Conservation (phyloP, 257 asterid species). For the Cordia subcordata region DNA sequence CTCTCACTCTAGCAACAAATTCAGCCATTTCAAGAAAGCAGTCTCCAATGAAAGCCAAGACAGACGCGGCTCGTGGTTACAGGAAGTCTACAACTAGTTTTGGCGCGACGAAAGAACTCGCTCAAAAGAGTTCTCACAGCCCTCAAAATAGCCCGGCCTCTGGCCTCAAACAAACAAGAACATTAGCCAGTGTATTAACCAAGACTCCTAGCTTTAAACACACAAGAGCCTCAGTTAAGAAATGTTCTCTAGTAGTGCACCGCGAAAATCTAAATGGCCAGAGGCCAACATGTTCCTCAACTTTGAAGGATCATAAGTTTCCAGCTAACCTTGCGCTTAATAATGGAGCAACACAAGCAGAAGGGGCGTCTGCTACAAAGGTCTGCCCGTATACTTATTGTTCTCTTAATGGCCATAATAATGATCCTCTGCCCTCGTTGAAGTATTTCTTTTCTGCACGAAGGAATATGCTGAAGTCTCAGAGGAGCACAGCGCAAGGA, state of each 20-base stretch:
- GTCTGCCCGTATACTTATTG: slow-evolving; percentile 84
- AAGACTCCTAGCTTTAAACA: slow-evolving; percentile 65
- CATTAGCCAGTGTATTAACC: slow-evolving; percentile 24
- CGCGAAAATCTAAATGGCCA: slow-evolving; percentile 4
- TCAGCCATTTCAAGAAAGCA: too few relatives aligned
- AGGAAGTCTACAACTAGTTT: slow-evolving; percentile 86
- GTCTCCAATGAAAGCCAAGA: background rate
- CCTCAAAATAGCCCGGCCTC: slow-evolving; percentile 16
- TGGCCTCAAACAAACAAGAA: slow-evolving; percentile 15
- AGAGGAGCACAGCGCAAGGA: slow-evolving; percentile 43
- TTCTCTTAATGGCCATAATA: slow-evolving; percentile 80
- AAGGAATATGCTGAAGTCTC: slow-evolving; percentile 54
- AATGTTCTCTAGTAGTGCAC: background rate
- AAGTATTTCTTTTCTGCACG: slow-evolving; percentile 58
- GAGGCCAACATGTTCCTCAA: slow-evolving; percentile 78
- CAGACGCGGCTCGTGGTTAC: slow-evolving; percentile 50
- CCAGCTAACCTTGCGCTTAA: slow-evolving; percentile 54
- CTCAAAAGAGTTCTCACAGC: slow-evolving; percentile 35
- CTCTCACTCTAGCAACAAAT: background rate
- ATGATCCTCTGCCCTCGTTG: slow-evolving; percentile 56
- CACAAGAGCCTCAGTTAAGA: slow-evolving; percentile 31
- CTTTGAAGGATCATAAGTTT: slow-evolving; percentile 66
- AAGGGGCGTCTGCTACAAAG: slow-evolving; percentile 56
- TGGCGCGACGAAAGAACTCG: slow-evolving; percentile 61
- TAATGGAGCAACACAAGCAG: slow-evolving; percentile 56